These are phyloP conservation scores for Mycena polygramma DNA, from an alignment of 768 basidiomycete species.

Conservation along the genomic window DNA sequence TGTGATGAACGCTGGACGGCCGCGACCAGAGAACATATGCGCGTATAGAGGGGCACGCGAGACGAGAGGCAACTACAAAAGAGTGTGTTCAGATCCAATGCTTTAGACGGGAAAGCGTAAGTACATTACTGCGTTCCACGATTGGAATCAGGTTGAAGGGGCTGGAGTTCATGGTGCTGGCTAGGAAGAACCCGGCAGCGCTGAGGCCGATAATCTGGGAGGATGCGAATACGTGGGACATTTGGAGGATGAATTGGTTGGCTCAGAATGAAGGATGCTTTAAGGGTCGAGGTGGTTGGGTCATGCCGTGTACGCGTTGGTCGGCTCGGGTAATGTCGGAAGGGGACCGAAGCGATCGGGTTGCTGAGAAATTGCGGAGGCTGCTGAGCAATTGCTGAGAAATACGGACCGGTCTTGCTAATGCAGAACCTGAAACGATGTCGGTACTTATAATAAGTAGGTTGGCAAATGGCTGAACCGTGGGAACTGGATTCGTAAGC, in stretches of 20 bases:
- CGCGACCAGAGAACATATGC: constrained; percentile 1
- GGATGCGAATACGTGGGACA: constrained; percentile 2
- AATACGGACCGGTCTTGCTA: neutral
- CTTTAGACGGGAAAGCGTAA: neutral
- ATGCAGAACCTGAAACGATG: neutral
- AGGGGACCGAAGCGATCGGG: neutral
- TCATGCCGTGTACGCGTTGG: neutral
- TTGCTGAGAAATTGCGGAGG: neutral
- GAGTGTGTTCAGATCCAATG: neutral
- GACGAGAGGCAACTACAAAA: neutral
- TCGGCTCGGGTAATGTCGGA: neutral
- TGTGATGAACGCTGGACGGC: constrained; percentile 12
- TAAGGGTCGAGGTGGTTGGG: neutral
- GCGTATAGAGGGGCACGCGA: constrained; percentile 1
- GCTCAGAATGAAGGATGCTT: neutral
- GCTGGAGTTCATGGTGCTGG: neutral
- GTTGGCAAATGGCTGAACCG: too few relatives aligned
- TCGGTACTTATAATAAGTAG: too few relatives aligned
- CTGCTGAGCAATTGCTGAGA: neutral
- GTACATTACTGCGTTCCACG: constrained; percentile 7
- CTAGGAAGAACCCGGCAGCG: constrained; percentile 20
- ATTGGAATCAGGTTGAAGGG: constrained; percentile 17
- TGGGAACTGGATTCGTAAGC: too few relatives aligned
- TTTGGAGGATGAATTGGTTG: neutral
- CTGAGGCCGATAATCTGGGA: constrained; percentile 10